phyloP scores from a whole-genome alignment of 306 rosid species.

The Begonia peltatifolia region DNA sequence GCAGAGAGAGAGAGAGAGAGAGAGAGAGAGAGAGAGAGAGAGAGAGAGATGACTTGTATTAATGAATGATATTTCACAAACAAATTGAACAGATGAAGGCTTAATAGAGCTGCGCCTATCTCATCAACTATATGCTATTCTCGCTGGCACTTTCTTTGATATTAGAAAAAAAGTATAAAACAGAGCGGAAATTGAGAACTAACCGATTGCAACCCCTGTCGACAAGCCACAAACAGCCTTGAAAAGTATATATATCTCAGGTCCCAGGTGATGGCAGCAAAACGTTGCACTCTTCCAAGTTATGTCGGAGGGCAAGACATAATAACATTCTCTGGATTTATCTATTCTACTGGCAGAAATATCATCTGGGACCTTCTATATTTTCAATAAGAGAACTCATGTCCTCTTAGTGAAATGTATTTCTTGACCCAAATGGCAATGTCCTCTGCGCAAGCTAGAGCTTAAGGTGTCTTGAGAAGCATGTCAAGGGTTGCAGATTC shows the following conservation, averaged over 20 bases:
- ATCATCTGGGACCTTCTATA: constrained; percentile 5
- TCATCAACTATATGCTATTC: background rate
- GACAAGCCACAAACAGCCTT: background rate
- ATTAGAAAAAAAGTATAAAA: background rate
- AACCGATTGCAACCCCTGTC: background rate
- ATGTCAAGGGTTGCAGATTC: constrained; percentile 89
- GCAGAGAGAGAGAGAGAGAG: no score
- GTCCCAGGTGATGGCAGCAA: background rate
- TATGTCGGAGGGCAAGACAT: background rate
- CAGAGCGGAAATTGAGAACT: background rate
- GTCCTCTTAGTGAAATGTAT: constrained; percentile 82
- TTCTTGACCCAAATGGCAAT: constrained; percentile 95
- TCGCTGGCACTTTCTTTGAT: background rate
- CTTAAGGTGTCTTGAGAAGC: constrained; percentile 86
- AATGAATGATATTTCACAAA: no score
- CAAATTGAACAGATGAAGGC: no score
- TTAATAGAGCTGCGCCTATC: no score
- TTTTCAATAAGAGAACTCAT: constrained; percentile 78
- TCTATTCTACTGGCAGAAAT: no score
- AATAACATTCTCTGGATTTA: no score
- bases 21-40: no score
- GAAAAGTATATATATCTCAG: background rate
- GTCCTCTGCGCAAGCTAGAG: constrained; percentile 87
- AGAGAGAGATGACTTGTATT: no score
- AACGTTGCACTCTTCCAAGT: background rate